Percentiles rank a stretch among this genome's conserved stretches.
These are phyloP conservation scores for Pyrenula massariospora DNA, from an alignment of 495 filamentous ascomycete genomes.

Conservation along the genomic window DNA sequence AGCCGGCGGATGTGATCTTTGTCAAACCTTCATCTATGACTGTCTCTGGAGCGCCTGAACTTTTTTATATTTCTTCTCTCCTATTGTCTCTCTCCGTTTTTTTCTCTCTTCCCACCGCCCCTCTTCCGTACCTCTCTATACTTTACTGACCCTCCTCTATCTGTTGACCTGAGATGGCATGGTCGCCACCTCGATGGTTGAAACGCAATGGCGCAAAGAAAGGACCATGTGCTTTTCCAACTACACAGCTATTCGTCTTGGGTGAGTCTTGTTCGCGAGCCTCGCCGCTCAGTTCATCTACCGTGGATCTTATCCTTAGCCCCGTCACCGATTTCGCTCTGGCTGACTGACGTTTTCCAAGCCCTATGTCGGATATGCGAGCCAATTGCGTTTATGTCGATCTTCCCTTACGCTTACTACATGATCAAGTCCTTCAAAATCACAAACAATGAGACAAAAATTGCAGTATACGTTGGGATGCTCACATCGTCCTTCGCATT, in stretches of 20 bases:
- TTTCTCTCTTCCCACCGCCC: not conserved
- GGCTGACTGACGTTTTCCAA: conserved; percentile 33
- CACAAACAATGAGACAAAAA: conserved; percentile 63
- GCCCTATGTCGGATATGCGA: conserved; percentile 93
- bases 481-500: conserved; percentile 95
- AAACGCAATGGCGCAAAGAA: not conserved
- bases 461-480: conserved; percentile 89
- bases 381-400: conserved; percentile 98
- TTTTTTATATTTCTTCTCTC: not conserved
- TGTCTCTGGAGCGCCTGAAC: not conserved
- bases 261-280: conserved; percentile 33
- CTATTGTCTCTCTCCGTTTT: not conserved
- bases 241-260: conserved; percentile 59
- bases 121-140: not conserved
- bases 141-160: not conserved
- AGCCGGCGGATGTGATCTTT: not conserved
- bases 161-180: not conserved
- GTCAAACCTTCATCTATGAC: not conserved
- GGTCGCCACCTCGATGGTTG: not conserved
- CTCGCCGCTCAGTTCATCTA: not conserved
- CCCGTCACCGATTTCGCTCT: no score
- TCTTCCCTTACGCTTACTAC: conserved; percentile 97
- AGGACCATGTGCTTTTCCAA: conserved; percentile 23
- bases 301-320: conserved; percentile 3
- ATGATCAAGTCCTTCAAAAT: conserved; percentile 92